Base-by-base conservation (phyloP, 768 basidiomycete genomes). In the Tremella mesenterica region DNA sequence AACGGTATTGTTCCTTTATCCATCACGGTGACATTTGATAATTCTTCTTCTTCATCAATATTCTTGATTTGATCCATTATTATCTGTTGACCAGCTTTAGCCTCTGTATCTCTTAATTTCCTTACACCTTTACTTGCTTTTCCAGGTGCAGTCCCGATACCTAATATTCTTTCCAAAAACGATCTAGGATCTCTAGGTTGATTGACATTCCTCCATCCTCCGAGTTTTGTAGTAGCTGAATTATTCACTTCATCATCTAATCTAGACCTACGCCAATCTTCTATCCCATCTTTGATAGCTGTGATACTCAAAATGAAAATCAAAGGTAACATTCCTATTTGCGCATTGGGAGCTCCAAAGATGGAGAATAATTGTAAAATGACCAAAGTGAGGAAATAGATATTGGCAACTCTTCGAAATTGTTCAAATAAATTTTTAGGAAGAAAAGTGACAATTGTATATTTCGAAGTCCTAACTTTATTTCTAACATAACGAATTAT, bases 371-470 rank as follows among this genome's bases (percentile, higher is more conserved):
- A 85, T 77, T 90, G 86, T 12, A 91, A 76, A 47, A 92, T 76
- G 59, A 89, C 86, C n/a, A 86, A 77, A 1, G 79, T 79, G 45
- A 92, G 74, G 77, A 95, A 97, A 76, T 89, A 99, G 43, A 97
- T 75, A 73, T 97, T 97, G 53, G 91, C 91, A 46, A 33, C 85
- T 85, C 92, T 80, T 57, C 88, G 79, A 70, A 97, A 99, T 69
- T 99, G 93, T 74, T 96, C 90, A 60, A 83, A 88, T 59, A 97
- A 74, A 71, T 96, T 95, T 79, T 88, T 91, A 9, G 92, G 92
- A 39, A 97, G 63, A 69, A 96, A 97, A 0, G 89, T 87, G 46
- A 95, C 45, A 44, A 88, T 72, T 25, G 90, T 93, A 75, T 96
- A 97, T 74, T 92, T 93, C 60, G 85, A 86, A 34, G 92, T 95